Percentiles rank a stretch among this genome's conserved stretches.
Conservation (phyloP, 805 yeast species). For the Saccharomycopsis synnaedendra region DNA sequence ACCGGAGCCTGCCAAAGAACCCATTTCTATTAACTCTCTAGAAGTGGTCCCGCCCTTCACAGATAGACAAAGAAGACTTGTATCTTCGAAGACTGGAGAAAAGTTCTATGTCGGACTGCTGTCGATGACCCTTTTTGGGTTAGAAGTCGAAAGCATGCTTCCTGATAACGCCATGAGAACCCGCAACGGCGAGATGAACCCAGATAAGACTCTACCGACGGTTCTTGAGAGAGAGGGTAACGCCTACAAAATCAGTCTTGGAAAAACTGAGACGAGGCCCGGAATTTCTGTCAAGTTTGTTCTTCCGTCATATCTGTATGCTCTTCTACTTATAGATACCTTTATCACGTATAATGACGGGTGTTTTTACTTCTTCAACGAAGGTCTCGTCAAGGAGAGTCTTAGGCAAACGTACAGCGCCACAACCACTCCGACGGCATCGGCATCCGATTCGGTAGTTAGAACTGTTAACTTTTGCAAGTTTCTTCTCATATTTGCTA, state of each 20-base stretch:
- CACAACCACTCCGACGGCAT: conserved; percentile 17
- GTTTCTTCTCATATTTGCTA: conserved; percentile 58
- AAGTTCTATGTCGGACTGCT: conserved; percentile 70
- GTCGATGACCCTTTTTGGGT: conserved; percentile 71
- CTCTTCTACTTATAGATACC: conserved; percentile 62
- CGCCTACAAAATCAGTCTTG: conserved; percentile 59
- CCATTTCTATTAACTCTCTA: conserved; percentile 14
- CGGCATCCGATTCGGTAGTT: conserved; percentile 36
- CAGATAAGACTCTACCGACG: conserved; percentile 23
- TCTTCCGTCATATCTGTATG: conserved; percentile 66
- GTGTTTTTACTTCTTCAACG: conserved; percentile 75
- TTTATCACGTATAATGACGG: conserved; percentile 75
- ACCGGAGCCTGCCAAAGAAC: background rate
- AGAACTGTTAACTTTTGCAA: conserved; percentile 80
- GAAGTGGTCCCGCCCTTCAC: conserved; percentile 64
- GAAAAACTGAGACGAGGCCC: conserved; percentile 57
- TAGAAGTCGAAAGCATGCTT: conserved; percentile 62
- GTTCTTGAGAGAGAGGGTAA: conserved; percentile 66
- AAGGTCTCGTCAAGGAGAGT: conserved; percentile 63
- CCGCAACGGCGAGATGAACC: conserved; percentile 10
- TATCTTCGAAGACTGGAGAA: conserved; percentile 68
- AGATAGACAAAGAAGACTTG: conserved; percentile 59
- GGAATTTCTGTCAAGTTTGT: conserved; percentile 62
- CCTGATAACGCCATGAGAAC: conserved; percentile 19
- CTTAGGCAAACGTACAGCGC: conserved; percentile 48